Evolutionary conservation across 78 protist genomes (phyloP).

Genomic region (Mantamonas sphyraenae): DNA sequence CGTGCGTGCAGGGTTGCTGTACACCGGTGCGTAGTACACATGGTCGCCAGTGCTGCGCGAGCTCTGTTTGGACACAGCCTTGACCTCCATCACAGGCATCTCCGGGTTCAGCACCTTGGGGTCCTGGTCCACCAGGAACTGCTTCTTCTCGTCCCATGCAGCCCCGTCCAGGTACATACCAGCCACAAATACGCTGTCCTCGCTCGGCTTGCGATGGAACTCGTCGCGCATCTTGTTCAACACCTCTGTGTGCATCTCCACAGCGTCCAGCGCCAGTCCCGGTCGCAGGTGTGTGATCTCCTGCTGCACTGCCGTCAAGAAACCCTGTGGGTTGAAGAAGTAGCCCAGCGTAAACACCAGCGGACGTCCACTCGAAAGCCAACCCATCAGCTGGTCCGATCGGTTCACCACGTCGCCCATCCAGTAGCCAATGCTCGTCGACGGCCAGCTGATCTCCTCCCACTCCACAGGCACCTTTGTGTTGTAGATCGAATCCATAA

Average conservation of each 20-base stretch:
- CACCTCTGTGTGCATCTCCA: slow-evolving; percentile 42
- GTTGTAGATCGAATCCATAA: slow-evolving; percentile 44
- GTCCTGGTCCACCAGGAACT: slow-evolving; percentile 39
- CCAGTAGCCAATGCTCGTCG: slow-evolving; percentile 66
- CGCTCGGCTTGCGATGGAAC: slow-evolving; percentile 27
- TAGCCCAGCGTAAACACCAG: slow-evolving; percentile 57
- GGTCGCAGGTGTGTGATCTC: slow-evolving; percentile 71
- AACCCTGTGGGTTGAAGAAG: slow-evolving; percentile 79
- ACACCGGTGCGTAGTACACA: slow-evolving; percentile 75
- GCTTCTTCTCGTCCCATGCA: slow-evolving; percentile 52
- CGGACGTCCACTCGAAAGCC: slow-evolving; percentile 63
- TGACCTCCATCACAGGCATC: slow-evolving; percentile 63
- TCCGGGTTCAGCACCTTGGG: slow-evolving; percentile 48
- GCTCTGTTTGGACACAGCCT: slow-evolving; percentile 30
- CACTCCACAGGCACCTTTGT: slow-evolving; percentile 56
- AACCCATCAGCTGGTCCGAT: slow-evolving; percentile 46
- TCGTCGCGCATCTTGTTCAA: slow-evolving; percentile 22
- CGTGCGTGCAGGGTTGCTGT: slow-evolving; percentile 43
- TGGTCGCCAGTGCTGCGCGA: neutral
- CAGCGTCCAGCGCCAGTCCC: slow-evolving; percentile 79
- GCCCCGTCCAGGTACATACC: slow-evolving; percentile 85
- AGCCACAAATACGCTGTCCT: slow-evolving; percentile 69
- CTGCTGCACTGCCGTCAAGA: slow-evolving; percentile 74
- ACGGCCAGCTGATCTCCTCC: slow-evolving; percentile 50
- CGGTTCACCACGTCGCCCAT: slow-evolving; percentile 41